Evolutionary conservation across 2,329 filamentous ascomycete species (phyloP).

Genomic region (Pseudogymnoascus sp.): DNA sequence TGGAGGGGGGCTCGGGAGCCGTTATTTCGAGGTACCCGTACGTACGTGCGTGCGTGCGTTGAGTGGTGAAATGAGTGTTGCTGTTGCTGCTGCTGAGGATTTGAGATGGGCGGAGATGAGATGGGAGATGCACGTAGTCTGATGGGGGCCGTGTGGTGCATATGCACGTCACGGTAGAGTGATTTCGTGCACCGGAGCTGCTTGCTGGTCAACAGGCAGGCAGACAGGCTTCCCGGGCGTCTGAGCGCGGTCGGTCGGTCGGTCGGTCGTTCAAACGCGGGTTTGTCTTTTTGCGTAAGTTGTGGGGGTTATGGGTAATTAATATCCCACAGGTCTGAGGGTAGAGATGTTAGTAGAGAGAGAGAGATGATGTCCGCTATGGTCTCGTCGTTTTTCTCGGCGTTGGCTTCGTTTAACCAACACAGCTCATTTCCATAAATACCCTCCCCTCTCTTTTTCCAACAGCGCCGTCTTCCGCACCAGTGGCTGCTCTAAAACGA

Average conservation of each 20-base stretch:
- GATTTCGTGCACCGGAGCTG: not conserved
- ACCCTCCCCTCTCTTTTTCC: not conserved
- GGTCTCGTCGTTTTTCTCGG: not conserved
- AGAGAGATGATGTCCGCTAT: not conserved
- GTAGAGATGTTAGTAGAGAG: not conserved
- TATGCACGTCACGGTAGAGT: not conserved
- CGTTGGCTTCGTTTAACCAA: not conserved
- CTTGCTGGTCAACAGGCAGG: not conserved
- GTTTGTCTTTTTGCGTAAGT: no score
- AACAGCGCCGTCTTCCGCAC: not conserved
- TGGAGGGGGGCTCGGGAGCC: not conserved
- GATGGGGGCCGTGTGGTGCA: not conserved
- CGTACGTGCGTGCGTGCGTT: not conserved
- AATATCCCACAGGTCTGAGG: not conserved
- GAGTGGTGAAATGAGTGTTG: no score
- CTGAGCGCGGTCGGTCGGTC: not conserved
- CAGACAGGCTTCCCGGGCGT: not conserved
- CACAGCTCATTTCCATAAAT: not conserved
- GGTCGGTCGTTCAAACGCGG: not conserved
- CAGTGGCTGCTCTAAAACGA: not conserved
- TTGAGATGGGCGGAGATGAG: not conserved
- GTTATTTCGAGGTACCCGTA: not conserved
- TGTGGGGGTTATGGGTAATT: no score
- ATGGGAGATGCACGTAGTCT: no score
- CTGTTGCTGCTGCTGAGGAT: not conserved